Evolutionary conservation across 2,329 filamentous ascomycete genomes (phyloP), one percentile per base, ranked within the genome.

Genomic region (Gnomoniopsis smithogilvyi): DNA sequence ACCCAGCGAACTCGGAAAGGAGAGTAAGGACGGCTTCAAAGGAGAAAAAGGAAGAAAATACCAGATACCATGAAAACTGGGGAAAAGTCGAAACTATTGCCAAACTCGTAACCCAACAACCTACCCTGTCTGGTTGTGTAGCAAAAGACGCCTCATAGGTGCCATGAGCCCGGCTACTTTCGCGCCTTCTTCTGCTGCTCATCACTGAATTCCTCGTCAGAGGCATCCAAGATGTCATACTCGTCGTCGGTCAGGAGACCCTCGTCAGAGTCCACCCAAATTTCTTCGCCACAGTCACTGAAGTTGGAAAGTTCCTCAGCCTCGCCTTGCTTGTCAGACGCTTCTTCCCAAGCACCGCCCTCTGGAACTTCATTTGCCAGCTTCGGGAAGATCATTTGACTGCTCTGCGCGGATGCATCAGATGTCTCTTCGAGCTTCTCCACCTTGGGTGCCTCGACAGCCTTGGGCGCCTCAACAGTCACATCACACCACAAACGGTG

Each of bases 401-500:
- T 91, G 54, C 72, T 67, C 51, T 69, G 61, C 4, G 60, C 54
- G 26, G 60, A 51, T 17, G 54, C 24, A 48, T 66, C 63, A 51
- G 34, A 34, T 12, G 47, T 68, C 89, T 86, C 86, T 90, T 90
- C 51, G 50, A 67, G 78, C 21, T 52, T 68, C 89, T 86, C 86
- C 90, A 90, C 48, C 51, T 67, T 78, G 8, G 19, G 21, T 19
- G 22, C 45, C 45, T 67, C 62, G 24, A 69, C 65, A 34, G 72
- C 69, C 65, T 77, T 67, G 26, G 71, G 70, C 52, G 70, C 67
- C 66, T 80, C 76, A 65, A 97, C 91, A 53, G 85, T 83, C 63
- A 99, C 85, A 65, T 98, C 92, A 70, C 94, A 97, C 94, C 94
- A 99, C 51, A 99, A 80, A 68, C 92, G 90, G 77, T 97, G 91